These are phyloP conservation scores for Solanum okadae DNA, from an alignment of 257 asterid species.

Conservation along the genomic window DNA sequence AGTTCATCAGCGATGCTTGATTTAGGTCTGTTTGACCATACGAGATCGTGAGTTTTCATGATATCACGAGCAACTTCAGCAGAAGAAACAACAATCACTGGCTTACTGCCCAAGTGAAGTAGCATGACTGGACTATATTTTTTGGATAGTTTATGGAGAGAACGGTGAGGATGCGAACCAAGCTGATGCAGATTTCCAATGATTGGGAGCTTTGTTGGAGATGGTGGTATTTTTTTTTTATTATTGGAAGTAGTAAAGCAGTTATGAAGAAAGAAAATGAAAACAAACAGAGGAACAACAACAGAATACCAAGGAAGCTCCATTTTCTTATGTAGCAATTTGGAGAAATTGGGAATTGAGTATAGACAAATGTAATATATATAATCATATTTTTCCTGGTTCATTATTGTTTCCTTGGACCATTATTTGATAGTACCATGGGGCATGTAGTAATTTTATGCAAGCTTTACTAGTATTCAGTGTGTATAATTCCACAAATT, in stretches of 20 bases:
- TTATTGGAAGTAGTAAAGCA: too few relatives aligned
- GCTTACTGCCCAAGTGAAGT: not conserved
- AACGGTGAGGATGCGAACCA: constrained; percentile 20
- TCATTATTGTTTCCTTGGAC: not conserved
- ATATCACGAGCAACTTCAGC: not conserved
- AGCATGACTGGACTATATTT: not conserved
- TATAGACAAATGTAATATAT: not conserved
- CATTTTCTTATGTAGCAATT: too few relatives aligned
- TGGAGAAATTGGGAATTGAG: not conserved
- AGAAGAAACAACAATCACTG: not conserved
- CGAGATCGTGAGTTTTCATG: not conserved
- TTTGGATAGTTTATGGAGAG: not conserved
- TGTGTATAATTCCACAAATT: too few relatives aligned
- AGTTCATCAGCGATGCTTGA: not conserved
- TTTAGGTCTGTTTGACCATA: not conserved
- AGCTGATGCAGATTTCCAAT: constrained; percentile 53
- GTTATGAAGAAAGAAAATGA: too few relatives aligned
- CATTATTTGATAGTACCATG: not conserved
- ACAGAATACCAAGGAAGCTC: too few relatives aligned
- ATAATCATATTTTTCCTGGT: not conserved
- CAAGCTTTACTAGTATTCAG: not conserved
- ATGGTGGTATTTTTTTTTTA: constrained; percentile 15
- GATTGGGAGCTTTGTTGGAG: constrained; percentile 42
- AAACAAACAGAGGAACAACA: too few relatives aligned
- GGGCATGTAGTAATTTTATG: too few relatives aligned